Conservation (phyloP, 306 rosid species). For the Acacia confusa region DNA sequence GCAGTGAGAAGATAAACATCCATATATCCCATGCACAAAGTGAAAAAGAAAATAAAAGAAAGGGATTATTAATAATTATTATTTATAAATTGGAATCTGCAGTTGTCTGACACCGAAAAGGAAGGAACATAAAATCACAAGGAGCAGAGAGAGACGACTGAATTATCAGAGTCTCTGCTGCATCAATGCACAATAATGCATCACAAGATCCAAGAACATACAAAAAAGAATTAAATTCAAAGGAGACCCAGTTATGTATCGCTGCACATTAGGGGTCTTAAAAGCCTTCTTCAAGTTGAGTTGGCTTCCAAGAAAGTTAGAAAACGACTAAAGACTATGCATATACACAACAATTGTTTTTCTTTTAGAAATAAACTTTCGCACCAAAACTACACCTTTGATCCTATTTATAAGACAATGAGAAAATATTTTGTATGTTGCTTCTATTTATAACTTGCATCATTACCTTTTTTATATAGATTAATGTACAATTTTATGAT, state of each 20-base stretch:
- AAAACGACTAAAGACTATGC: constrained; percentile 10
- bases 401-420: too few relatives aligned
- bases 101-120: constrained; percentile 53
- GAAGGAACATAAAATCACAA: constrained; percentile 46
- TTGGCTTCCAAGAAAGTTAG: constrained; percentile 26
- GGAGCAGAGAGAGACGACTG: constrained; percentile 46
- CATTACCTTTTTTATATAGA: too few relatives aligned
- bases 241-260: constrained; percentile 32
- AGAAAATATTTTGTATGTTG: too few relatives aligned
- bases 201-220: constrained; percentile 61
- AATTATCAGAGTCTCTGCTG: constrained; percentile 31
- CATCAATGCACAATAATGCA: constrained; percentile 28
- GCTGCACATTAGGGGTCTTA: constrained; percentile 20
- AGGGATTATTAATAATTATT: not conserved
- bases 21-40: constrained; percentile 9
- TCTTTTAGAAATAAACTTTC: not conserved
- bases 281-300: constrained; percentile 14
- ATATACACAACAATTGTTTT: not conserved
- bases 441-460: too few relatives aligned
- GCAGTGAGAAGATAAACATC: constrained; percentile 36
- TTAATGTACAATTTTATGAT: too few relatives aligned
- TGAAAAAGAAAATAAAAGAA: not conserved
- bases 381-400: not conserved
- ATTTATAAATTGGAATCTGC: constrained; percentile 35
- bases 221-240: constrained; percentile 16